Conservation (phyloP, 257 asterid species). For the Catharanthus roseus region DNA sequence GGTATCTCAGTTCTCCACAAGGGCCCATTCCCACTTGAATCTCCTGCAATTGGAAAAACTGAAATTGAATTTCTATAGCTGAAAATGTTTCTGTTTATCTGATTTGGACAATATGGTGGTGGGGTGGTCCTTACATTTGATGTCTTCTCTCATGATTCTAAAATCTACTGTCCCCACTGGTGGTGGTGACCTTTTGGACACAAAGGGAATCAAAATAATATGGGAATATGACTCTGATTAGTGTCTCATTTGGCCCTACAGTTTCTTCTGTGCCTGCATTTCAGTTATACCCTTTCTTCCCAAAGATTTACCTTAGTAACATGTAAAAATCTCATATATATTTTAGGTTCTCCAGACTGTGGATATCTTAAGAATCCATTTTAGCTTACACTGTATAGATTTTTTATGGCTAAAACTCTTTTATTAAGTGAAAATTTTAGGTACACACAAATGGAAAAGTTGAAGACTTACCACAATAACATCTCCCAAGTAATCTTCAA, state of each 20-base stretch:
- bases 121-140: slow-evolving; percentile 13
- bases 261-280: too few species aligned
- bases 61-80: slow-evolving; percentile 17
- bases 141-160: slow-evolving; percentile 11
- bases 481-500: slow-evolving; percentile 56
- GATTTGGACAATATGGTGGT: slow-evolving; percentile 6
- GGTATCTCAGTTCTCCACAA: slow-evolving; percentile 93
- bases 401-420: not conserved
- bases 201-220: too few species aligned
- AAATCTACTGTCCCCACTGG: slow-evolving; percentile 13
- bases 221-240: too few species aligned
- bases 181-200: not conserved
- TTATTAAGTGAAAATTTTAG: not conserved
- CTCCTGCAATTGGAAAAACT: slow-evolving; percentile 52
- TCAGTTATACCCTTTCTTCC: too few species aligned
- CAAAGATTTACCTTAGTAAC: too few species aligned
- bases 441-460: slow-evolving; percentile 6
- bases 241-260: too few species aligned
- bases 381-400: not conserved
- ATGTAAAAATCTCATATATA: too few species aligned
- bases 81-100: slow-evolving; percentile 11
- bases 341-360: too few species aligned
- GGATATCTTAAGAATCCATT: too few species aligned
- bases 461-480: slow-evolving; percentile 55
- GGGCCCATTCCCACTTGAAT: slow-evolving; percentile 98